Evolutionary conservation across 2,329 filamentous ascomycete species (phyloP).

Genomic region (Colletotrichum sp.): DNA sequence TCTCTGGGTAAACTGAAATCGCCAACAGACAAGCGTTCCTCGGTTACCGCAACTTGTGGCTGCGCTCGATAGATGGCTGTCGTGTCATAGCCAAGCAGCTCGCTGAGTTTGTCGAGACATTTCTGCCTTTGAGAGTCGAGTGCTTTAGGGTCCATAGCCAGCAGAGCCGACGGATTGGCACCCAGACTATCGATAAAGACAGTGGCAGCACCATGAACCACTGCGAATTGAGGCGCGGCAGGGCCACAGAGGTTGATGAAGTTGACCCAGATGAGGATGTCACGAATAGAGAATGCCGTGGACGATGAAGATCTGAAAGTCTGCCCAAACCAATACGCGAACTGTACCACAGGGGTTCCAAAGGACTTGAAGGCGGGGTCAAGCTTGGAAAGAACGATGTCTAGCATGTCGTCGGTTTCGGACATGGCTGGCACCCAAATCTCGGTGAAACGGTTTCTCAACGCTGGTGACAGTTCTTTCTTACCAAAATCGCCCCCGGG

Average conservation of each 20-base stretch:
- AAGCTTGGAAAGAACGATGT: constrained; percentile 85
- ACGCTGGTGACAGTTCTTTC: constrained; percentile 91
- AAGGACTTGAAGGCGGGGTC: constrained; percentile 57
- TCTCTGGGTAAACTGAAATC: constrained; percentile 71
- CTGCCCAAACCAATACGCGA: constrained; percentile 91
- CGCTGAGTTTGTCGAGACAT: constrained; percentile 76
- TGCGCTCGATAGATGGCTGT: constrained; percentile 67
- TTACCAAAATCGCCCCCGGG: constrained; percentile 98
- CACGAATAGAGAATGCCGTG: constrained; percentile 86
- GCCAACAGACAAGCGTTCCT: constrained; percentile 68
- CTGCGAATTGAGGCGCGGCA: constrained; percentile 47
- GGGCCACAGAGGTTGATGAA: constrained; percentile 78
- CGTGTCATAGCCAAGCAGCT: constrained; percentile 69
- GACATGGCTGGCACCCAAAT: constrained; percentile 96
- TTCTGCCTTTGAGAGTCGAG: constrained; percentile 73
- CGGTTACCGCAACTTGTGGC: constrained; percentile 61
- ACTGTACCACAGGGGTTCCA: constrained; percentile 77
- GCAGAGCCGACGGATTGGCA: constrained; percentile 88
- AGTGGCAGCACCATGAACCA: constrained; percentile 88
- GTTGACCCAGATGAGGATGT: constrained; percentile 90
- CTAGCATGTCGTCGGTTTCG: constrained; percentile 82
- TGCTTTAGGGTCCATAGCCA: constrained; percentile 73
- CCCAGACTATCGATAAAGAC: constrained; percentile 96
- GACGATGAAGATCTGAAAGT: constrained; percentile 78
- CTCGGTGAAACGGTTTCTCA: constrained; percentile 96